Conservation (phyloP, 495 filamentous ascomycete genomes). For the Daldinia decipiens region DNA sequence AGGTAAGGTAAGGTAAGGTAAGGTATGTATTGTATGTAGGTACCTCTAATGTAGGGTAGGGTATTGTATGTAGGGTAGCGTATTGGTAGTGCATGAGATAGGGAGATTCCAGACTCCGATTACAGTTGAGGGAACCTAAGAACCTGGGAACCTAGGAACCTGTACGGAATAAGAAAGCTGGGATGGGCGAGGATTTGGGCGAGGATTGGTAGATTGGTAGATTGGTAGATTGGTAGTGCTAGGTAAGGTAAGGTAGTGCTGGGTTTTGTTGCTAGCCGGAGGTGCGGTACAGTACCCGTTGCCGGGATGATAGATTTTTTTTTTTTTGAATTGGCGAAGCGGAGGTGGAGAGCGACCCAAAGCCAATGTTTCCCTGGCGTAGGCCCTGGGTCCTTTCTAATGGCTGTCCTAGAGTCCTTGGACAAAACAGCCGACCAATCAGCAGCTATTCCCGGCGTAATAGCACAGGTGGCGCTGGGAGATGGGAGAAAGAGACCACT, state of each 20-base stretch:
- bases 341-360: conserved; percentile 44
- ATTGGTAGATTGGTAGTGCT: no score
- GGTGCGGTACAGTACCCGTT: conserved; percentile 46
- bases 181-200: conserved; percentile 6
- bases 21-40: no score
- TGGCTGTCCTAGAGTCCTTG: conserved; percentile 9
- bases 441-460: conserved; percentile 19
- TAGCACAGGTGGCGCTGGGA: conserved; percentile 35
- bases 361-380: conserved; percentile 39
- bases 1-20: background rate
- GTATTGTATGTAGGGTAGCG: background rate
- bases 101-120: conserved; percentile 45
- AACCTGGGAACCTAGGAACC: conserved; percentile 9
- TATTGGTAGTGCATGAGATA: conserved; percentile 39
- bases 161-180: conserved; percentile 20
- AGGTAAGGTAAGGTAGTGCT: conserved; percentile 10
- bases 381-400: conserved; percentile 4
- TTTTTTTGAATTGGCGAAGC: conserved; percentile 41
- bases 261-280: conserved; percentile 39
- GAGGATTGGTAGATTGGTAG: conserved; percentile 1
- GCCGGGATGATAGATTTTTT: conserved; percentile 37
- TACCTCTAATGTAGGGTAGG: background rate
- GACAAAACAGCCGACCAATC: conserved; percentile 41
- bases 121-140: conserved; percentile 27
- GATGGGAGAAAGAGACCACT: conserved; percentile 16